Evolutionary conservation across 164 flowering plant genomes (phyloP).

Genomic region (Magnolia officinalis): DNA sequence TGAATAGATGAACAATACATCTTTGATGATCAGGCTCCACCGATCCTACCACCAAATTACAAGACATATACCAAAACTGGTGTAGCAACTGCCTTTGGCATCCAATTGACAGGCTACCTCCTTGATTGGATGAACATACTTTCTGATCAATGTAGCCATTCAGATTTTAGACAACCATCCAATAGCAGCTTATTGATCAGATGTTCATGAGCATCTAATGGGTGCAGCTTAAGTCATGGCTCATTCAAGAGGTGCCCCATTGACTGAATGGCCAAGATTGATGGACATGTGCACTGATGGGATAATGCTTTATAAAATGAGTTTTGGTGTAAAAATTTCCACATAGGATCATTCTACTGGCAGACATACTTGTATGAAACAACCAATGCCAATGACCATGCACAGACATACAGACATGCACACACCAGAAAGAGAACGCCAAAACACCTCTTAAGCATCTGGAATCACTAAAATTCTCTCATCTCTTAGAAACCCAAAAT

Average conservation of each 20-base stretch:
- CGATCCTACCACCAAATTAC: too few species aligned
- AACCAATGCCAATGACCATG: not conserved
- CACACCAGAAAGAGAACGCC: not conserved
- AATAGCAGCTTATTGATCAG: not conserved
- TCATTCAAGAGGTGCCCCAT: not conserved
- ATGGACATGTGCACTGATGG: not conserved
- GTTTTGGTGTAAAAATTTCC: not conserved
- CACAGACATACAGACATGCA: not conserved
- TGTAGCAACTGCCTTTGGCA: not conserved
- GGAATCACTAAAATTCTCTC: not conserved
- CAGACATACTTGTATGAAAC: not conserved
- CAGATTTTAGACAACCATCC: not conserved
- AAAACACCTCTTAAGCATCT: not conserved
- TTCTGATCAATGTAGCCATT: not conserved
- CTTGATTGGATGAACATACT: not conserved
- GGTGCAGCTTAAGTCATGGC: not conserved
- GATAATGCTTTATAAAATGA: not conserved
- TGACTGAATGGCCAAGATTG: not conserved
- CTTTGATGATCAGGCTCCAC: too few species aligned
- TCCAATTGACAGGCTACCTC: not conserved
- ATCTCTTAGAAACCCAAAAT: not conserved
- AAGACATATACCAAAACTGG: not conserved
- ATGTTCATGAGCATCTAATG: not conserved
- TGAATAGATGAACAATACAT: too few species aligned
- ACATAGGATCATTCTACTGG: not conserved